Base-by-base conservation (phyloP, 176 grass and related monocot genomes). In the Urochloa ruziziensis region DNA sequence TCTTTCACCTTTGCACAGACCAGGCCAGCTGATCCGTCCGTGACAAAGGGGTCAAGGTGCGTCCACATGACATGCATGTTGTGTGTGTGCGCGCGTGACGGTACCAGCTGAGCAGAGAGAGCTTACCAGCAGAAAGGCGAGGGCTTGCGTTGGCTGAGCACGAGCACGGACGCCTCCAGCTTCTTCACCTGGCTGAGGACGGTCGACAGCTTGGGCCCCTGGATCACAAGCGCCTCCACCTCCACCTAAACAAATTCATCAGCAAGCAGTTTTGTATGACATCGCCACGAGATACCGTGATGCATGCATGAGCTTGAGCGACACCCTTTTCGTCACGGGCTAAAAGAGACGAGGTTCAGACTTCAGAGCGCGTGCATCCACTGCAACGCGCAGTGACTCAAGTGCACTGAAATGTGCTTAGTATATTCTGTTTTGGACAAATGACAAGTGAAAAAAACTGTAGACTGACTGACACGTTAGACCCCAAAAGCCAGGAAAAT, bases 121-220 rank as follows among this genome's bases (percentile, higher is more conserved):
- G 79, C 69, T 82, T 92, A 95, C 93, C 93, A 93, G 78, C 82
- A 93, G 74, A 91, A 93, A 64, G 88, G 81, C 14, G 91, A 93
- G 0, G 88, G 84, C 89, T 87, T 96, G 84, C 79, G 74, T 57
- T 93, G 91, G 77, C 91, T 91, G 72, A 96, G 80, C 37, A 93
- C 94, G 11, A 96, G 86, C 85, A 91, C 88, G 43, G 94, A 93
- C 3, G 91, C 90, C 72, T 93, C 94, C 88, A 96, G 79, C 90
- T 96, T 96, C 90, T 91, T 93, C 62, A 93, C 94, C 85, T 96
- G 94, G 79, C 84, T 93, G 14, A 96, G 91, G 14, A 96, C 77
- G 64, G 94, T 93, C 70, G 44, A 6, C 52, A 96, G 77, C 86
- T 91, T 87, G 81, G 91, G 86, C 43, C 94, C 91, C 35, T 91